Evolutionary conservation across 2,329 filamentous ascomycete genomes (phyloP).

Genomic region (Rhinocladiella similis): DNA sequence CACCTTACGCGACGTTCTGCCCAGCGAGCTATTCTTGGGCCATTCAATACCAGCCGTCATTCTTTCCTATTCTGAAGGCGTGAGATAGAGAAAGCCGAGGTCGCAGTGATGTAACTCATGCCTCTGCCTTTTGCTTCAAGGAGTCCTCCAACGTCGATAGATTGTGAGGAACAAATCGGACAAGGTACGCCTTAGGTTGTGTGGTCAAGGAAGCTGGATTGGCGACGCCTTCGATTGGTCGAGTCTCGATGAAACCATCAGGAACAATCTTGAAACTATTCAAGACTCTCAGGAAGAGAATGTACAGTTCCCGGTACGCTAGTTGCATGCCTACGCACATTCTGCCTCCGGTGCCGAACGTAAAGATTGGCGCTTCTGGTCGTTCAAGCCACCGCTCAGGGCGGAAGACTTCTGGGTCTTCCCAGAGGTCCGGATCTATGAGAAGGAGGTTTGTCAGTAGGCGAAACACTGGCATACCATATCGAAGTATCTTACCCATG

Average conservation of each 20-base stretch:
- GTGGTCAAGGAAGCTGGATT: conserved; percentile 64
- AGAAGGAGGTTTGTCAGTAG: not conserved
- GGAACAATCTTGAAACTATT: conserved; percentile 63
- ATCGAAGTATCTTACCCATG: conserved; percentile 43
- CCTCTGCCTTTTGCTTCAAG: conserved; percentile 31
- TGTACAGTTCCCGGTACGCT: conserved; percentile 62
- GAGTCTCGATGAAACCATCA: conserved; percentile 35
- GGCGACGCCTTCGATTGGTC: conserved; percentile 59
- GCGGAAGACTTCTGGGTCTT: conserved; percentile 58
- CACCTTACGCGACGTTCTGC: too few relatives aligned
- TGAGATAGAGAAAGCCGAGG: too few relatives aligned
- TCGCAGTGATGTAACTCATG: not conserved
- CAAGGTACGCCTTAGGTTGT: conserved; percentile 59
- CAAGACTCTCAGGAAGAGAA: conserved; percentile 60
- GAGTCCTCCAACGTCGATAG: conserved; percentile 46
- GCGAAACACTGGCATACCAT: not conserved
- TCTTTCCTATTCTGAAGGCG: too few relatives aligned
- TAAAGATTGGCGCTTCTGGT: conserved; percentile 63
- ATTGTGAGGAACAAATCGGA: conserved; percentile 51
- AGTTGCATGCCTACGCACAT: conserved; percentile 66
- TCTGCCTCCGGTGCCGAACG: conserved; percentile 64
- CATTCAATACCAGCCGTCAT: too few relatives aligned
- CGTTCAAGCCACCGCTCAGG: conserved; percentile 64
- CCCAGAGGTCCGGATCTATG: conserved; percentile 53
- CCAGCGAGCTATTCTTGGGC: too few relatives aligned